These are phyloP conservation scores for Colletotrichum shisoi DNA, from an alignment of 2,329 filamentous ascomycete genomes.

Conservation along the genomic window DNA sequence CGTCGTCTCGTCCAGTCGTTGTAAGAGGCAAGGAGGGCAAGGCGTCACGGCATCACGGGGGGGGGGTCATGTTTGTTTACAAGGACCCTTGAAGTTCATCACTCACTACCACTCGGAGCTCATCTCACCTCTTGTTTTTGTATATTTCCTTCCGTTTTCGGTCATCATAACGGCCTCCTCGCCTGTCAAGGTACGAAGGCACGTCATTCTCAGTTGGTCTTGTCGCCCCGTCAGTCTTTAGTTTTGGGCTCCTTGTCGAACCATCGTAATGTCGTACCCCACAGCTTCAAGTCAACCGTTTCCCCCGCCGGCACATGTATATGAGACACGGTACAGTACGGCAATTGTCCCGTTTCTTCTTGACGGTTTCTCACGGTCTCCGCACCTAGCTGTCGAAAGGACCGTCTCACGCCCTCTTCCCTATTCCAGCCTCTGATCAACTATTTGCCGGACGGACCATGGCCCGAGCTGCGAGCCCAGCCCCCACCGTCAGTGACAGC, in stretches of 20 bases:
- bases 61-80: slow-evolving; percentile 18
- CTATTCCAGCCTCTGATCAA: slow-evolving; percentile 50
- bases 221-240: background rate
- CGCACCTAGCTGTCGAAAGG: slow-evolving; percentile 60
- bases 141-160: slow-evolving; percentile 36
- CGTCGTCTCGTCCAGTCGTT: slow-evolving; percentile 34
- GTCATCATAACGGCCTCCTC: slow-evolving; percentile 36
- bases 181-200: slow-evolving; percentile 17
- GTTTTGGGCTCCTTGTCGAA: background rate
- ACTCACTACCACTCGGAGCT: slow-evolving; percentile 9
- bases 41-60: slow-evolving; percentile 6
- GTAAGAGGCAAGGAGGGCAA: background rate
- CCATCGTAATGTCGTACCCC: background rate
- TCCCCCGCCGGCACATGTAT: background rate
- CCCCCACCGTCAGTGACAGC: slow-evolving; percentile 35
- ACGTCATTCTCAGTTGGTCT: slow-evolving; percentile 17
- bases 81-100: slow-evolving; percentile 28
- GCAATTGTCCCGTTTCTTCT: background rate
- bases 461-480: slow-evolving; percentile 27
- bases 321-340: background rate
- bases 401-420: slow-evolving; percentile 64
- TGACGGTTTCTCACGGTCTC: background rate
- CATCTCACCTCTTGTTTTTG: slow-evolving; percentile 28
- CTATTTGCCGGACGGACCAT: slow-evolving; percentile 28
- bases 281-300: background rate